Evolutionary conservation across 768 basidiomycete species (phyloP).

Genomic region (Tubosaeta brunneosetosa): DNA sequence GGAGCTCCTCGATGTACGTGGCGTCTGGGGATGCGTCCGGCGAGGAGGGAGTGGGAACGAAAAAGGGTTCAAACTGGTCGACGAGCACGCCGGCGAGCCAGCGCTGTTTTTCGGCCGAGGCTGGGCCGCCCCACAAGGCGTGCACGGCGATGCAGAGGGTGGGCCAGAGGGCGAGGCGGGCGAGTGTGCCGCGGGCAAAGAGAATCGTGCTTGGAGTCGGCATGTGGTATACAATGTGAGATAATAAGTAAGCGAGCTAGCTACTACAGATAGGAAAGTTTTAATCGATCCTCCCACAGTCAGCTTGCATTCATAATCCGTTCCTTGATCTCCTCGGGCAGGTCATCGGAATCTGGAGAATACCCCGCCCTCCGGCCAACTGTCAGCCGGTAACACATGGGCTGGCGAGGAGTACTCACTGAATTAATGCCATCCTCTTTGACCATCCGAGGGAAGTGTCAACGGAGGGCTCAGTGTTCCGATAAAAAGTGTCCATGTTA

Average conservation of each 20-base stretch:
- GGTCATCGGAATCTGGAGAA: not conserved
- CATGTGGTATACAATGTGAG: not conserved
- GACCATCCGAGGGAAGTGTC: not conserved
- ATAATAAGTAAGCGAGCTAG: not conserved
- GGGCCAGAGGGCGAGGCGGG: slow-evolving; percentile 80
- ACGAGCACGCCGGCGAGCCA: slow-evolving; percentile 83
- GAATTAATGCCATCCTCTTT: not conserved
- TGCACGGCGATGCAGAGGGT: slow-evolving; percentile 83
- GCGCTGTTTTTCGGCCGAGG: slow-evolving; percentile 64
- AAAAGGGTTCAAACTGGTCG: slow-evolving; percentile 66
- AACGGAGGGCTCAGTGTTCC: not conserved
- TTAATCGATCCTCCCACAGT: not conserved
- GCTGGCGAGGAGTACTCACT: not conserved
- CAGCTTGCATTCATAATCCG: not conserved
- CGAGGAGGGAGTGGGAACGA: slow-evolving; percentile 25
- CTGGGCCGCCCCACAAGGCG: slow-evolving; percentile 82
- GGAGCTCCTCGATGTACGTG: slow-evolving; percentile 73
- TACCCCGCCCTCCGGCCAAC: not conserved
- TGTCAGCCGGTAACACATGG: not conserved
- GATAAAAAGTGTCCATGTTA: slow-evolving; percentile 15
- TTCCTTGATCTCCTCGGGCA: not conserved
- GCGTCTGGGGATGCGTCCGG: slow-evolving; percentile 45
- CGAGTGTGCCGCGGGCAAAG: slow-evolving; percentile 84
- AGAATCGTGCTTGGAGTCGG: slow-evolving; percentile 45
- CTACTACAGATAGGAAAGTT: no score